Percentiles rank a stretch among this genome's conserved stretches.
These are phyloP conservation scores for Neonectria punicea DNA, from an alignment of 2,329 filamentous ascomycete species.

Conservation along the genomic window DNA sequence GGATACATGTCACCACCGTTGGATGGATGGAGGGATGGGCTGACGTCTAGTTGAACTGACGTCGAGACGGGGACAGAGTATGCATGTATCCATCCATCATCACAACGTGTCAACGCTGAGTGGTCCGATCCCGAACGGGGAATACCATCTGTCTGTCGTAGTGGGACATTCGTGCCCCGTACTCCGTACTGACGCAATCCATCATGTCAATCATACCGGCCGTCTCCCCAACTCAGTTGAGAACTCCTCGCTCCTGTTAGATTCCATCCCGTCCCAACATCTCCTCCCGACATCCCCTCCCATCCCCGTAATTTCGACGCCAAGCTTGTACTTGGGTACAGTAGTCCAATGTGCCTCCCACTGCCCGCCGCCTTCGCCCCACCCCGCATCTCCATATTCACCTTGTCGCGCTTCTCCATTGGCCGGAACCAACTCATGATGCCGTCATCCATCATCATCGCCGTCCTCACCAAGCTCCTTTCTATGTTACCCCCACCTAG, in stretches of 20 bases:
- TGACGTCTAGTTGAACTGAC: background rate
- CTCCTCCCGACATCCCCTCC: background rate
- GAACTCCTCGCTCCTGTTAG: background rate
- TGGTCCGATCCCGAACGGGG: background rate
- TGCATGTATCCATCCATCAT: conserved; percentile 4
- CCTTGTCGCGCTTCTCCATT: background rate
- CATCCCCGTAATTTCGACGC: background rate
- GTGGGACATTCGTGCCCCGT: background rate
- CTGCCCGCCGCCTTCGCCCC: background rate
- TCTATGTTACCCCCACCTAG: no score
- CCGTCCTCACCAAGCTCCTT: background rate
- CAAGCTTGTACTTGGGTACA: background rate
- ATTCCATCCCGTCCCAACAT: background rate
- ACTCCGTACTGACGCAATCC: background rate
- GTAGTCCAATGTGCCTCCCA: background rate
- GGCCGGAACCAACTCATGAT: background rate
- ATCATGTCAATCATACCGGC: background rate
- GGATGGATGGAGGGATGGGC: conserved; percentile 2
- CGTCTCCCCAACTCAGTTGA: background rate
- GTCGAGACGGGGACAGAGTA: background rate
- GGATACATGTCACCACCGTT: background rate
- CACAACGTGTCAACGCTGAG: conserved; percentile 2
- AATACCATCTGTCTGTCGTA: no score
- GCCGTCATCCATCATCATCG: background rate
- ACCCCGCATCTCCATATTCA: background rate